Percentiles rank a stretch among this genome's conserved stretches.
phyloP scores from a whole-genome alignment of 1,284 basidiomycete species.

The Xanthoconium separans region DNA sequence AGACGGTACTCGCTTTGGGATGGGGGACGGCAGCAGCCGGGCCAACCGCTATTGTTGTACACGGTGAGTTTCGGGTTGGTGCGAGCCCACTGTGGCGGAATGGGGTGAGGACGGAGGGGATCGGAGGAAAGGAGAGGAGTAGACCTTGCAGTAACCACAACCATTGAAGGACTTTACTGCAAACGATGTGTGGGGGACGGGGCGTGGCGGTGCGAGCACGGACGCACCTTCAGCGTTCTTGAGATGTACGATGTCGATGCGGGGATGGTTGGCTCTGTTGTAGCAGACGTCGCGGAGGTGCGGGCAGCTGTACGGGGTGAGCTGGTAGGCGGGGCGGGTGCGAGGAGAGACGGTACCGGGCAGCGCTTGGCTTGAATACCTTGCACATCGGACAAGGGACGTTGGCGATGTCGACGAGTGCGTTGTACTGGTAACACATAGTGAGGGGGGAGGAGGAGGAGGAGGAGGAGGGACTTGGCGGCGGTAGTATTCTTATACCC shows the following conservation, averaged over 20 bases:
- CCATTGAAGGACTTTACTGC: conserved; percentile 78
- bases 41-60: conserved; percentile 74
- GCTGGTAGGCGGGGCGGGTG: conserved; percentile 3
- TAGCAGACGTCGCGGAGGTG: conserved; percentile 71
- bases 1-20: conserved; percentile 51
- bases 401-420: conserved; percentile 58
- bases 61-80: conserved; percentile 54
- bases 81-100: conserved; percentile 59
- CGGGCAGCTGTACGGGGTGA: conserved; percentile 54
- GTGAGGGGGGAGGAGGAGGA: conserved; percentile 20
- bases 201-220: not conserved
- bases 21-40: conserved; percentile 78
- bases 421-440: conserved; percentile 74
- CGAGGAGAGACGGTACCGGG: conserved; percentile 43
- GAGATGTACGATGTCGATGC: conserved; percentile 69
- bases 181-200: conserved; percentile 11
- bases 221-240: conserved; percentile 78
- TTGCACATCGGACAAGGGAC: conserved; percentile 79
- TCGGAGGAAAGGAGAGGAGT: conserved; percentile 24
- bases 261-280: conserved; percentile 68
- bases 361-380: conserved; percentile 61
- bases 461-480: conserved; percentile 28
- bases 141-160: conserved; percentile 82
- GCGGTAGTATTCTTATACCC: conserved; percentile 31
- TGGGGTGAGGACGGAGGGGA: conserved; percentile 28